These are phyloP conservation scores for Xylariaceae sp. DNA, from an alignment of 2,329 filamentous ascomycete species.

Conservation along the genomic window DNA sequence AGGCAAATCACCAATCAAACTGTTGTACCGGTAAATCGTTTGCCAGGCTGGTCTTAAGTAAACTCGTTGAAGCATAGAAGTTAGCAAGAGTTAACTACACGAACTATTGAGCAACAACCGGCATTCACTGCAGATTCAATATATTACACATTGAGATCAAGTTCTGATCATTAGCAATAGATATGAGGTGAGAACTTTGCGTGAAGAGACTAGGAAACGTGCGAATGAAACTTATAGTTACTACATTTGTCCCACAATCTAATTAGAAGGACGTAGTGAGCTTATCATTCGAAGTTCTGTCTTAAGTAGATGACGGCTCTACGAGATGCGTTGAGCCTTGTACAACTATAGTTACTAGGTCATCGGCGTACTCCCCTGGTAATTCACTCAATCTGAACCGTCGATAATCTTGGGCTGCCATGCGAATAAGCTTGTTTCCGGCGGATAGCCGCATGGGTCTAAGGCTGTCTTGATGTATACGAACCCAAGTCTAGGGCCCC, in stretches of 20 bases:
- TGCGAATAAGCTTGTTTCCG: conserved; percentile 21
- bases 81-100: conserved; percentile 7
- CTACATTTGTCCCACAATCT: conserved; percentile 10
- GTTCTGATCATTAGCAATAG: background rate
- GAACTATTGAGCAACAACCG: background rate
- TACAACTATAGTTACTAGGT: conserved; percentile 16
- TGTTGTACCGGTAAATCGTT: conserved; percentile 7
- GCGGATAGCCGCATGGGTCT: conserved; percentile 31
- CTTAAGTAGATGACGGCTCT: conserved; percentile 16
- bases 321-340: conserved; percentile 14
- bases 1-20: conserved; percentile 12
- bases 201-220: conserved; percentile 16
- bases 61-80: background rate
- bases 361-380: conserved; percentile 5
- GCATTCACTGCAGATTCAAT: conserved; percentile 5
- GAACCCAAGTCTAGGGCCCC: conserved; percentile 12
- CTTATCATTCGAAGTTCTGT: conserved; percentile 10
- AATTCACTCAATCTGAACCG: conserved; percentile 23
- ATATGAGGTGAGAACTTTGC: conserved; percentile 1
- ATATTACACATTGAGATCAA: conserved; percentile 6
- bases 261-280: conserved; percentile 1
- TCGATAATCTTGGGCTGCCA: conserved; percentile 8
- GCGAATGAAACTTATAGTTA: conserved; percentile 13
- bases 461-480: conserved; percentile 21
- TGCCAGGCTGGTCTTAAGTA: conserved; percentile 3